phyloP scores from a whole-genome alignment of 257 asterid species.

The Fraxinus pennsylvanica region DNA sequence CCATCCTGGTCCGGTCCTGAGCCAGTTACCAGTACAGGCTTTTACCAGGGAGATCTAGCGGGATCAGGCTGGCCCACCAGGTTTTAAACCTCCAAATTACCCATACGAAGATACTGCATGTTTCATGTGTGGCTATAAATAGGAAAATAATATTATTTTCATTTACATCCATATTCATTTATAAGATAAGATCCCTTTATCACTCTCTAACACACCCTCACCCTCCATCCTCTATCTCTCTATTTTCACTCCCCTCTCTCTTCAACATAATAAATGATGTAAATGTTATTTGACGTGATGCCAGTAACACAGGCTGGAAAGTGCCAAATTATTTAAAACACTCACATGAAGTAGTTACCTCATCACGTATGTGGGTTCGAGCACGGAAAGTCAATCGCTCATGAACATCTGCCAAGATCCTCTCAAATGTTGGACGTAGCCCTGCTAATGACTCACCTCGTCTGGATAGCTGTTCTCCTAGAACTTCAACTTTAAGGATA shows the following conservation, averaged over 20 bases:
- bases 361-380: slow-evolving; percentile 90
- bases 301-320: slow-evolving; percentile 19
- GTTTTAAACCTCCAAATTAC: neutral
- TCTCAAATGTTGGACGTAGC: slow-evolving; percentile 82
- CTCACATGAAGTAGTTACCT: slow-evolving; percentile 51
- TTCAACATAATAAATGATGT: neutral
- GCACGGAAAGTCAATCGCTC: slow-evolving; percentile 97
- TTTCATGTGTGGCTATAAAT: neutral
- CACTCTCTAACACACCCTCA: neutral
- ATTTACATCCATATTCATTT: neutral
- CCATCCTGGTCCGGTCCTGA: too few species aligned
- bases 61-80: neutral
- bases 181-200: neutral
- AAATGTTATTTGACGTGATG: slow-evolving; percentile 4
- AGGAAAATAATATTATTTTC: neutral
- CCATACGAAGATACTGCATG: neutral
- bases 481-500: slow-evolving; percentile 91
- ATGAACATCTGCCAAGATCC: slow-evolving; percentile 93
- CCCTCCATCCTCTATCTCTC: neutral
- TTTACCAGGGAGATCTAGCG: neutral
- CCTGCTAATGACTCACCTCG: slow-evolving; percentile 91
- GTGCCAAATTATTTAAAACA: slow-evolving; percentile 11
- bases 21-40: too few species aligned
- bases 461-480: slow-evolving; percentile 85
- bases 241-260: neutral